Evolutionary conservation across 768 basidiomycete genomes (phyloP).

Genomic region (Agaricus subrufescens): DNA sequence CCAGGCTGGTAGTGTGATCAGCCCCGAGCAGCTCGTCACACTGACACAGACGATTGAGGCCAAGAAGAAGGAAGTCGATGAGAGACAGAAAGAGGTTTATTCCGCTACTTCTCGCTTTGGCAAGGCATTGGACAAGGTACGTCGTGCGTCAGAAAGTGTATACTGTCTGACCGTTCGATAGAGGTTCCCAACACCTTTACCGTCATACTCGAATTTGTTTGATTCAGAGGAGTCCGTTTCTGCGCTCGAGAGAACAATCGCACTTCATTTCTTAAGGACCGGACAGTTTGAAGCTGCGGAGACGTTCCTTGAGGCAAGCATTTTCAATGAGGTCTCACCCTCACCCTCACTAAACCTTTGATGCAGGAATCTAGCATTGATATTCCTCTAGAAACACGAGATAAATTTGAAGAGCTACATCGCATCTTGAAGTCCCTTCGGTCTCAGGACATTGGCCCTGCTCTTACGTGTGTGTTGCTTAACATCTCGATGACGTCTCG

Average conservation of each 20-base stretch:
- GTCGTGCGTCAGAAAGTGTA: conserved; percentile 11
- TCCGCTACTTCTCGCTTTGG: conserved; percentile 71
- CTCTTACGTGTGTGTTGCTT: conserved; percentile 54
- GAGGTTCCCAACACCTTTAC: conserved; percentile 58
- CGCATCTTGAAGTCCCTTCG: conserved; percentile 64
- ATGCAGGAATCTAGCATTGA: conserved; percentile 63
- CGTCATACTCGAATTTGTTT: conserved; percentile 65
- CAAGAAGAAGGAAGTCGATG: conserved; percentile 81
- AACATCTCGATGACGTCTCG: not conserved
- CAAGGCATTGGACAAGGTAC: conserved; percentile 88
- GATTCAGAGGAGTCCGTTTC: conserved; percentile 50
- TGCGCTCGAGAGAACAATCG: conserved; percentile 68
- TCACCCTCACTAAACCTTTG: not conserved
- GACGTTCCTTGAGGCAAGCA: conserved; percentile 63
- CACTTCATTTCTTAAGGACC: conserved; percentile 72
- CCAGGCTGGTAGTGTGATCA: conserved; percentile 36
- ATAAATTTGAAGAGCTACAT: conserved; percentile 67
- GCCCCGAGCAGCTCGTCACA: conserved; percentile 43
- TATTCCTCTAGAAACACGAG: conserved; percentile 43
- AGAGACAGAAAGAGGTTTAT: conserved; percentile 87
- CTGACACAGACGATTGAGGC: conserved; percentile 58
- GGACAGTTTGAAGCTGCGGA: conserved; percentile 78
- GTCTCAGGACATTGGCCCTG: conserved; percentile 64
- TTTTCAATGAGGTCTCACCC: not conserved
- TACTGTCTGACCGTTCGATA: conserved; percentile 20